Evolutionary conservation across 805 yeast species (phyloP).

Genomic region (Teunomyces cretensis): DNA sequence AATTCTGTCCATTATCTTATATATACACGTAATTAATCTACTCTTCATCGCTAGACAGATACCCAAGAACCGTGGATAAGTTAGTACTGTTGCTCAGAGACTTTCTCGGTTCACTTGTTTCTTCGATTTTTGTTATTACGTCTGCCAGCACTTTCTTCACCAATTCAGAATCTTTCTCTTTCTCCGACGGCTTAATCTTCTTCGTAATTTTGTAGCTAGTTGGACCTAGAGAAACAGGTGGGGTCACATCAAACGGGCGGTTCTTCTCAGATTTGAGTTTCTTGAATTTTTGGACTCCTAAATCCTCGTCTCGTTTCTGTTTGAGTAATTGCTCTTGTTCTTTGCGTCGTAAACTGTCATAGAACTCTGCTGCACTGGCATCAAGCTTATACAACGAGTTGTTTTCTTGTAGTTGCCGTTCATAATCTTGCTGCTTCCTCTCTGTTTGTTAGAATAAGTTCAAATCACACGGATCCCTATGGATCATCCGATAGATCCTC

Average conservation of each 20-base stretch:
- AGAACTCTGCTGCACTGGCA: conserved; percentile 36
- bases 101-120: background rate
- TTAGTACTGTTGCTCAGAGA: background rate
- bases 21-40: background rate
- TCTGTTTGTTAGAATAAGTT: conserved; percentile 22
- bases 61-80: background rate
- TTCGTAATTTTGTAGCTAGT: background rate
- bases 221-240: background rate
- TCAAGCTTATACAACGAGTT: conserved; percentile 44
- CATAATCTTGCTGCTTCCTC: conserved; percentile 32
- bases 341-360: conserved; percentile 22
- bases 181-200: background rate
- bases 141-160: background rate
- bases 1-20: background rate
- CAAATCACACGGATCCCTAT: no score
- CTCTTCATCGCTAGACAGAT: conserved; percentile 3
- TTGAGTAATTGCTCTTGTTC: conserved; percentile 18
- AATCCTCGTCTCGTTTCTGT: conserved; percentile 20
- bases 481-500: no score
- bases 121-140: background rate
- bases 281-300: conserved; percentile 15
- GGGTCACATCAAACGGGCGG: no score
- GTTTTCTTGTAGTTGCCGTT: conserved; percentile 24
- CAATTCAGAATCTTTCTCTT: background rate
- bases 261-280: conserved; percentile 2